These are phyloP conservation scores for Hemileccinum impolitum DNA, from an alignment of 768 basidiomycete genomes.

Conservation along the genomic window DNA sequence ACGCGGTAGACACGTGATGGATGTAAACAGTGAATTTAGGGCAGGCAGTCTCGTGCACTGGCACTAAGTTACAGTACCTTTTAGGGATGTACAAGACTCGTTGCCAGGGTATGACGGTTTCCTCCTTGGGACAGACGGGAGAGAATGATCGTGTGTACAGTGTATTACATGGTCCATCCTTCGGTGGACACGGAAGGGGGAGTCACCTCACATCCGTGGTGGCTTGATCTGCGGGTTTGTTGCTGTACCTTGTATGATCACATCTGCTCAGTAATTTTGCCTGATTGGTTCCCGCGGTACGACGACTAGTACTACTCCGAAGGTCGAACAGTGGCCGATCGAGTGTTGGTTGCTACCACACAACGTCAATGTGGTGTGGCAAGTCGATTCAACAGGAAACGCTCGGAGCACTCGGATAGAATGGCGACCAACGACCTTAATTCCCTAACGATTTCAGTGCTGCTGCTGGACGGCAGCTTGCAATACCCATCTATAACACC, in stretches of 20 bases:
- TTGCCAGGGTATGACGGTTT: conserved; percentile 54
- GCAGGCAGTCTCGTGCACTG: conserved; percentile 46
- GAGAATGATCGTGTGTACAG: conserved; percentile 66
- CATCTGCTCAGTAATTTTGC: background rate
- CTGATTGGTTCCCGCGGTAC: too few species aligned
- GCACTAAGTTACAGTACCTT: conserved; percentile 73
- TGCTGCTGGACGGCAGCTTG: conserved; percentile 55
- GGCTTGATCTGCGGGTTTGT: conserved; percentile 13
- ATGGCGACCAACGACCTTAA: conserved; percentile 32
- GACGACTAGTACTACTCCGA: too few species aligned
- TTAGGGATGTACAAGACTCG: conserved; percentile 80
- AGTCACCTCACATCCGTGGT: conserved; percentile 34
- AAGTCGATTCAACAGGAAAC: too few species aligned
- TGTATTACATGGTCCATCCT: conserved; percentile 94
- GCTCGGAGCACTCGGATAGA: background rate
- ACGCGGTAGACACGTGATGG: conserved; percentile 18
- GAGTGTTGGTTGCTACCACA: background rate
- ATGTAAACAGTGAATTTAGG: conserved; percentile 30
- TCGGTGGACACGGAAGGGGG: conserved; percentile 68
- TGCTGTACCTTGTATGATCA: conserved; percentile 10
- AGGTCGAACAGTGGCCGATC: too few species aligned
- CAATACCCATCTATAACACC: conserved; percentile 58
- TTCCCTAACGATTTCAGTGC: conserved; percentile 52
- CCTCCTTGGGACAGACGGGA: conserved; percentile 48
- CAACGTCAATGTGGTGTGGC: background rate